A percentile compares a stretch with the other conserved stretches of the same genome.
Conservation (phyloP, 805 yeast species). For the Candida chilensis region DNA sequence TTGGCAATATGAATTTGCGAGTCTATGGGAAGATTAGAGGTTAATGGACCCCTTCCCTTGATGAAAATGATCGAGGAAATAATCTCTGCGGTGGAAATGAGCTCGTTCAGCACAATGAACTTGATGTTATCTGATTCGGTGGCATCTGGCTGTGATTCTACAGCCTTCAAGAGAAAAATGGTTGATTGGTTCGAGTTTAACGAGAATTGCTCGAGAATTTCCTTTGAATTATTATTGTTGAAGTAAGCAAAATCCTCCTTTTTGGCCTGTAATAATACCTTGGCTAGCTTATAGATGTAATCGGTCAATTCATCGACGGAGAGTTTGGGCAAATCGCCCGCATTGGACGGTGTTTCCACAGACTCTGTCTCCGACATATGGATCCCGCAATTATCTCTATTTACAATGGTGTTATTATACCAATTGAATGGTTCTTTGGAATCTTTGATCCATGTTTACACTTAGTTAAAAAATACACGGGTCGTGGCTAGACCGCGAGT, state of each 20-base stretch:
- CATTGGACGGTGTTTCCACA: too few relatives aligned
- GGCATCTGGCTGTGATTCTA: neutral
- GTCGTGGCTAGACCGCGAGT: too few relatives aligned
- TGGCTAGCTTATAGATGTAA: constrained; percentile 14
- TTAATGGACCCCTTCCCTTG: constrained; percentile 27
- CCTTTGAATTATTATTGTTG: constrained; percentile 7
- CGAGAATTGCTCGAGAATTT: constrained; percentile 8
- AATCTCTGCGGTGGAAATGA: constrained; percentile 3
- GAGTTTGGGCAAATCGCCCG: too few relatives aligned
- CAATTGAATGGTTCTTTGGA: too few relatives aligned
- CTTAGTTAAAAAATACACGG: too few relatives aligned
- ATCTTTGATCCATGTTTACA: too few relatives aligned
- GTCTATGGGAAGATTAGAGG: constrained; percentile 10
- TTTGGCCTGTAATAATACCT: constrained; percentile 14
- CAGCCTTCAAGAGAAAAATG: constrained; percentile 9
- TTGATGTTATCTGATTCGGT: constrained; percentile 2
- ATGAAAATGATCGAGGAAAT: constrained; percentile 26
- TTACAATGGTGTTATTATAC: too few relatives aligned
- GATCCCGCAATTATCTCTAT: too few relatives aligned
- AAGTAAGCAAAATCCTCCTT: constrained; percentile 13
- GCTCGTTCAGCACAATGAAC: constrained; percentile 4
- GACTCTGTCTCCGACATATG: too few relatives aligned
- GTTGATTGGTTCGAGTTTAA: constrained; percentile 10
- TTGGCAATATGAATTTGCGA: constrained; percentile 21
- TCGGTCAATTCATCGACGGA: constrained; percentile 4